These are phyloP conservation scores for Solanum aculeatissimum DNA, from an alignment of 305 asterid species.

Conservation along the genomic window DNA sequence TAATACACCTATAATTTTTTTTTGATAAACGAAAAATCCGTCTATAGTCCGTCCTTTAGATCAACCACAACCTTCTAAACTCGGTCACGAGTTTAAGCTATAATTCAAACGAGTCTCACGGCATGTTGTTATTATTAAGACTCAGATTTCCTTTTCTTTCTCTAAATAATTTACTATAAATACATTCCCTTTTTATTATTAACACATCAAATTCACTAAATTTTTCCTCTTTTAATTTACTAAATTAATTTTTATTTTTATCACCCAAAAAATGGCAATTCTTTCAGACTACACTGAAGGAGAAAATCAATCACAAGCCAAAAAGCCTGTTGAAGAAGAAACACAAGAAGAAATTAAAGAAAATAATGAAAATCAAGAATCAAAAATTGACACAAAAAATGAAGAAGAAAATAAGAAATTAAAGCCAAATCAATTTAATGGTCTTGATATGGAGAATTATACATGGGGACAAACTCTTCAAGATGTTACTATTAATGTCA, in stretches of 20 bases:
- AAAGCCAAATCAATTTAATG: conserved; percentile 48
- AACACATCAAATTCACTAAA: not conserved
- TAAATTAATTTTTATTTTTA: not conserved
- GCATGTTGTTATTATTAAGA: not conserved
- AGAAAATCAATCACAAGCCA: not conserved
- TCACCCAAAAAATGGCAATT: not conserved
- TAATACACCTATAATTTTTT: no score
- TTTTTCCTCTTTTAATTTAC: not conserved
- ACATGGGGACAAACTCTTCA: conserved; percentile 75
- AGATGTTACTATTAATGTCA: conserved; percentile 46
- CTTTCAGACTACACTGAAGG: not conserved
- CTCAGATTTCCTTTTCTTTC: not conserved
- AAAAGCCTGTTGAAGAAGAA: not conserved
- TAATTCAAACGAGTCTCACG: not conserved
- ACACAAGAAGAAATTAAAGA: not conserved
- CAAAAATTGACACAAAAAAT: not conserved
- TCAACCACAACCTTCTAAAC: no score
- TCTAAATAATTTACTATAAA: not conserved
- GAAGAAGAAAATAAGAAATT: not conserved
- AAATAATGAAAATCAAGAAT: not conserved
- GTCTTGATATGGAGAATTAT: conserved; percentile 59
- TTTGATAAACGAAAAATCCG: no score
- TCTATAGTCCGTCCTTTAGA: no score
- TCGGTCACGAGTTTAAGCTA: not conserved
- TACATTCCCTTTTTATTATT: not conserved